Percentiles rank a stretch among this genome's conserved stretches.
Conservation (phyloP, 2,329 filamentous ascomycete species). For the Helotiales sp. region DNA sequence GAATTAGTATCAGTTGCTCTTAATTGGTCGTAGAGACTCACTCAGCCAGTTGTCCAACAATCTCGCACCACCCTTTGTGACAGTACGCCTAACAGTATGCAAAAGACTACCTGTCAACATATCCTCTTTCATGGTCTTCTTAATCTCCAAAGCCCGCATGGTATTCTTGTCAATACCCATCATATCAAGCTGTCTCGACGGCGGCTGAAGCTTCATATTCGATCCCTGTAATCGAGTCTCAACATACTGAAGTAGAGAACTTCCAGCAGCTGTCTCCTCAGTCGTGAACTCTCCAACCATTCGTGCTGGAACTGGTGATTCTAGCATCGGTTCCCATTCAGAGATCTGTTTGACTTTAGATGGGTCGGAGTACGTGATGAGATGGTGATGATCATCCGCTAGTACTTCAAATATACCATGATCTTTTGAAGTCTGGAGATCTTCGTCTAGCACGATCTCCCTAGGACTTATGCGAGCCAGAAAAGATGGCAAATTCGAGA, state of each 20-base stretch:
- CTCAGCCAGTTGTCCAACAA: slow-evolving; percentile 85
- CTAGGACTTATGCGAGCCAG: slow-evolving; percentile 82
- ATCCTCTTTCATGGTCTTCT: slow-evolving; percentile 82
- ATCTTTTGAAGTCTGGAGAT: slow-evolving; percentile 60
- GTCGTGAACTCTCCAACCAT: slow-evolving; percentile 62
- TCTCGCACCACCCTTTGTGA: slow-evolving; percentile 88
- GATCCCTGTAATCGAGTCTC: slow-evolving; percentile 76
- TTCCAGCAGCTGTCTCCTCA: slow-evolving; percentile 77
- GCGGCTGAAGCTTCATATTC: slow-evolving; percentile 82
- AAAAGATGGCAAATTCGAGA: slow-evolving; percentile 76
- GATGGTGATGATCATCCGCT: slow-evolving; percentile 74
- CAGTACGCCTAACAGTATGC: slow-evolving; percentile 86
- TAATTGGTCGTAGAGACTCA: slow-evolving; percentile 31
- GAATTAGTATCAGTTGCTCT: slow-evolving; percentile 14
- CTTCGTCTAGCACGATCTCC: slow-evolving; percentile 80
- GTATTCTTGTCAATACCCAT: slow-evolving; percentile 95
- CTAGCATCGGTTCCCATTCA: slow-evolving; percentile 76
- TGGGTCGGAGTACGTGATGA: slow-evolving; percentile 72
- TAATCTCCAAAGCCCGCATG: slow-evolving; percentile 85
- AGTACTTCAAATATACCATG: slow-evolving; percentile 70
- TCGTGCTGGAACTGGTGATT: slow-evolving; percentile 66
- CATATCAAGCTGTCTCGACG: slow-evolving; percentile 75
- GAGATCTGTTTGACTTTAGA: slow-evolving; percentile 47
- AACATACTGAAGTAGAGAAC: slow-evolving; percentile 83
- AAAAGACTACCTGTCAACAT: slow-evolving; percentile 81